Evolutionary conservation across 31 red algal species (phyloP).

Genomic region (Asparagopsis taxiformis): DNA sequence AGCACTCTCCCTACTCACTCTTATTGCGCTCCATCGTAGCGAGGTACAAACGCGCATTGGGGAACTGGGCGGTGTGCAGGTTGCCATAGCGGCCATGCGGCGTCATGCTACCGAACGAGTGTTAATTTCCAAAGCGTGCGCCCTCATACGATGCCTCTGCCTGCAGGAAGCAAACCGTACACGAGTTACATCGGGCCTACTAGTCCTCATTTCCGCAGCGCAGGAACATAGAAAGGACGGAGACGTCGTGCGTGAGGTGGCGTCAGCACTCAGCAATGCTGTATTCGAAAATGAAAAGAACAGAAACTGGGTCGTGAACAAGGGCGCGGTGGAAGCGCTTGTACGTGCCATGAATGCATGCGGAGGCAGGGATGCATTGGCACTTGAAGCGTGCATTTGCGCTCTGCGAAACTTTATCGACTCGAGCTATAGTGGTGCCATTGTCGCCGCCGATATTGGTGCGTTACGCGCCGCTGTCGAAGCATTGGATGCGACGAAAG

Average conservation of each 20-base stretch:
- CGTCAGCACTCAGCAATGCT: constrained; percentile 47
- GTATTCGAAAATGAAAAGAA: constrained; percentile 63
- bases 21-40: constrained; percentile 15
- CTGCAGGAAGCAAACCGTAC: constrained; percentile 35
- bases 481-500: constrained; percentile 21
- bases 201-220: constrained; percentile 21
- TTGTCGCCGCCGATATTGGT: constrained; percentile 27
- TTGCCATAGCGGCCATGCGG: constrained; percentile 32
- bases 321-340: constrained; percentile 28
- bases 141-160: constrained; percentile 45
- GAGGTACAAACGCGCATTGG: constrained; percentile 22
- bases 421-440: constrained; percentile 31
- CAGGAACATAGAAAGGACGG: constrained; percentile 11
- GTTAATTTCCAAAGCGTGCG: constrained; percentile 15
- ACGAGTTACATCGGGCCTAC: constrained; percentile 45
- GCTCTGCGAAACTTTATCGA: constrained; percentile 62
- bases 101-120: constrained; percentile 14
- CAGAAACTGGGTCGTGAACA: constrained; percentile 33
- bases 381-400: constrained; percentile 32
- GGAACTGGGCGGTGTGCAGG: constrained; percentile 12
- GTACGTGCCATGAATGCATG: constrained; percentile 37
- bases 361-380: constrained; percentile 21
- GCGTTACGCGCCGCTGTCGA: constrained; percentile 10
- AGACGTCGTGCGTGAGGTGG: constrained; percentile 27
- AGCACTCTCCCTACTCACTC: constrained; percentile 24